Base-by-base conservation (phyloP, 2,329 filamentous ascomycete species). In the Lecanosticta acicola region DNA sequence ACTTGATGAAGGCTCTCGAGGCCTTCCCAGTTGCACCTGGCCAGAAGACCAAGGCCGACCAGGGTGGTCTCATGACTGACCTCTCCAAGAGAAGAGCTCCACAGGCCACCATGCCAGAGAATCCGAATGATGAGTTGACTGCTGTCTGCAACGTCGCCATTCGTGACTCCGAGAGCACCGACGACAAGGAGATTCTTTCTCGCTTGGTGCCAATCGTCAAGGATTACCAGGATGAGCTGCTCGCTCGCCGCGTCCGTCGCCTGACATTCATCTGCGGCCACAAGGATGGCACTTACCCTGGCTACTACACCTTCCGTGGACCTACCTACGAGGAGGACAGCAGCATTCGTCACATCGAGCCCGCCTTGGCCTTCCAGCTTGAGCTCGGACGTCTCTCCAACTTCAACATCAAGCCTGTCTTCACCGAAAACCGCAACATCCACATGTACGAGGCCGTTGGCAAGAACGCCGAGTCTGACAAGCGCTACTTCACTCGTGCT, bases 391-490 rank as follows among this genome's bases (percentile, higher is more conserved):
- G 93, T 68, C 80, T 98, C 21, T 86, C 85, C 63, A 97, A 96
- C 74, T 98, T 98, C 80, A 84, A 89, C 73, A 94, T 97, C 72
- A 94, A 90, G 74, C 91, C 93, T 2, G 89, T 98, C 41, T 98
- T 98, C 73, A 97, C 93, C 0, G 90, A 97, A 71, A 98, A 98
- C 77, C 86, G 94, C 65, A 97, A 94, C 71, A 96, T 98, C 56
- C 93, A 98, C 75, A 90, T 98, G 49, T 98, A 97, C 71, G 90
- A 97, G 76, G 93, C 87, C 57, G 75, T 94, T 60, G 93, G 93
- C 64, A 98, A 96, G 76, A 86, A 86, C 40, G 85, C 90, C 32
- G 90, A 96, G 66, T 90, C 87, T 46, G 93, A 98, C 71, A 96
- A 96, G 81, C 85, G 93, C 58, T 98, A 97, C 79, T 98, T 98